Base-by-base conservation (phyloP, 352 stramenopile species). In the Globisporangium cylindrosporum region DNA sequence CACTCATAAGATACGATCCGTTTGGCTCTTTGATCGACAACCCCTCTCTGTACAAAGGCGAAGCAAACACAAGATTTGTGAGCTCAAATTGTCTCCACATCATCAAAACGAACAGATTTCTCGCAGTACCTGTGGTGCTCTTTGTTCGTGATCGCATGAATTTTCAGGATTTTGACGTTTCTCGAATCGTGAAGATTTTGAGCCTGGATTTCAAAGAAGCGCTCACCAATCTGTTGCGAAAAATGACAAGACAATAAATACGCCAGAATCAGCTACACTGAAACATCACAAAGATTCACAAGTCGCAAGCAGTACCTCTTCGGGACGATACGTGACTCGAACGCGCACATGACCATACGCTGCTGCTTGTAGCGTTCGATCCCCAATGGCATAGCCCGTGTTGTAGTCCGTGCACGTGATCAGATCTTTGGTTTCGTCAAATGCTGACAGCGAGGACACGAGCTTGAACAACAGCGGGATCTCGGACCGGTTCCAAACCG, bases 401-500 rank as follows among this genome's bases (percentile, higher is more conserved):
- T 95, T 95, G 67, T 95, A 95, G 61, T 96, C 89, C 4, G 86
- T 91, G 69, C 88, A 95, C 27, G 89, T 88, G 14, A 96, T 69
- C 8, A 93, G 41, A 25, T 92, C 76, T 36, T 86, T 85, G 8
- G 84, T 88, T 22, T 92, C 81, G 56, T 88, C 82, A 72, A 88
- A 90, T 10, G 77, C 62, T 29, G 78, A 76, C 43, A 93, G 74
- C 2, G 85, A 91, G 1, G 88, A 93, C 32, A 95, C 80, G 6
- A 96, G 71, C 59, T 93, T 89, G 68, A 96, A 95, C 15, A 95
- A 68, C 55, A 96, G 77, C 14, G 88, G 89, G 57, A 95, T 96
- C 71, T 96, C 89, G 0, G 89, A 95, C 4, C 89, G 87, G 34
- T 96, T 96, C 89, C 89, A 96, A 18, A 96, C 86, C 1, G 89